Percentiles rank a stretch among this genome's conserved stretches.
Conservation (phyloP, 2,329 filamentous ascomycete species). For the Sporothrix protearum region DNA sequence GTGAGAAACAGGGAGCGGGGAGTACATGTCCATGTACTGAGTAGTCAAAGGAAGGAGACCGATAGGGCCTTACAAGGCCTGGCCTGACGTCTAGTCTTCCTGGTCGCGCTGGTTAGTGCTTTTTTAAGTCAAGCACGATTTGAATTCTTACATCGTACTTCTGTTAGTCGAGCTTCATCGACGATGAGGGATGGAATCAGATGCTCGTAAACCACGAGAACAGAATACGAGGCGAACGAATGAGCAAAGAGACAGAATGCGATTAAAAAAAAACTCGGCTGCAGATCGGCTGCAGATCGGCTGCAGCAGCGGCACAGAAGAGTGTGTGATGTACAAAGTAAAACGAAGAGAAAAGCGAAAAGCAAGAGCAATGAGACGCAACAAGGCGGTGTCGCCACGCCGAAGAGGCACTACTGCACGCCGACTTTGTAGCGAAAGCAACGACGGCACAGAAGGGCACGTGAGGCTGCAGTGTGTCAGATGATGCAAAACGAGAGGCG, state of each 20-base stretch:
- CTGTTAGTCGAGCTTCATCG: not conserved
- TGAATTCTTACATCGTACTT: not conserved
- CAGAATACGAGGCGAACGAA: not conserved
- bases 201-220: not conserved
- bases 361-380: not conserved
- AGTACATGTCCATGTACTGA: too few relatives aligned
- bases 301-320: constrained; percentile 6
- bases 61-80: not conserved
- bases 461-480: not conserved
- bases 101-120: not conserved
- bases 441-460: constrained; percentile 12
- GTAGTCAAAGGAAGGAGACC: too few relatives aligned
- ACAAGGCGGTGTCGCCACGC: not conserved
- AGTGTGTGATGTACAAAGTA: not conserved
- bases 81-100: not conserved
- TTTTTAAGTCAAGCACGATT: not conserved
- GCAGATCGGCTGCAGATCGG: constrained; percentile 1
- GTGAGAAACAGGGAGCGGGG: not conserved
- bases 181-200: not conserved
- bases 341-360: not conserved
- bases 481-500: not conserved
- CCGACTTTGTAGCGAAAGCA: constrained; percentile 4
- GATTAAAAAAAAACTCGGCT: constrained; percentile 5
- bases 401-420: constrained; percentile 9
- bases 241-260: not conserved